Conservation (phyloP, 2,329 filamentous ascomycete species). For the Aspergillus arachidicola region DNA sequence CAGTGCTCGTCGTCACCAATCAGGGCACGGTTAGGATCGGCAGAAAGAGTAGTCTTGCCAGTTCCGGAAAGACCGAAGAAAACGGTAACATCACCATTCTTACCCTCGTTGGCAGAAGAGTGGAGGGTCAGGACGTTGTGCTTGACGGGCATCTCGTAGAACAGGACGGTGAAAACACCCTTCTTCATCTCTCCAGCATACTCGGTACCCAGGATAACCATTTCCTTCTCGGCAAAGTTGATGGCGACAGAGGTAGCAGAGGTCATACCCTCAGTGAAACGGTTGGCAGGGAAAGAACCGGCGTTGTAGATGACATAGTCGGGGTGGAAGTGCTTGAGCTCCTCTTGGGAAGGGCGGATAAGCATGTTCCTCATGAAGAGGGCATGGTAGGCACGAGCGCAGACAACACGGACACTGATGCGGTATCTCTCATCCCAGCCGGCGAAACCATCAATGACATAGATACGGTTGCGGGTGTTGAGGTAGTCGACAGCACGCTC, state of each 20-base stretch:
- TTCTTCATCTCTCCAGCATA: conserved; percentile 99
- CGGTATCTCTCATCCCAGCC: conserved; percentile 99
- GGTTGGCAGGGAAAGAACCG: conserved; percentile 96
- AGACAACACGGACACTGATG: conserved; percentile 96
- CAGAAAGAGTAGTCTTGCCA: conserved; percentile 97
- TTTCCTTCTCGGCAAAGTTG: conserved; percentile 99
- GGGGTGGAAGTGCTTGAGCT: conserved; percentile 96
- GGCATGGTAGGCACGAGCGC: conserved; percentile 97
- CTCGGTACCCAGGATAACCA: conserved; percentile 99
- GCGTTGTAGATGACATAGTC: conserved; percentile 99
- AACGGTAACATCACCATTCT: conserved; percentile 91
- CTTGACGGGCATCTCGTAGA: conserved; percentile 99
- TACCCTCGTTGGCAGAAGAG: conserved; percentile 97
- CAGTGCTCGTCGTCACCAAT: conserved; percentile 99
- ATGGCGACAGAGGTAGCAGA: conserved; percentile 96
- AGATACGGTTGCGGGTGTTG: conserved; percentile 98
- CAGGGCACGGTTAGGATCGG: conserved; percentile 91
- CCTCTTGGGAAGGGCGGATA: conserved; percentile 86
- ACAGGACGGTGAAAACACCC: conserved; percentile 97
- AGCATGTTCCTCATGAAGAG: conserved; percentile 99
- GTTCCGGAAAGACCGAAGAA: conserved; percentile 99
- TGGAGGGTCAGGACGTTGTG: conserved; percentile 98
- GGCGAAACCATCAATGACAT: conserved; percentile 95
- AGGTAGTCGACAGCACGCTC: conserved; percentile 99
- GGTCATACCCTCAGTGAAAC: conserved; percentile 98